A percentile compares a stretch with the other conserved stretches of the same genome.
phyloP scores from a whole-genome alignment of 257 asterid genomes.

The Rubia yunnanensis region DNA sequence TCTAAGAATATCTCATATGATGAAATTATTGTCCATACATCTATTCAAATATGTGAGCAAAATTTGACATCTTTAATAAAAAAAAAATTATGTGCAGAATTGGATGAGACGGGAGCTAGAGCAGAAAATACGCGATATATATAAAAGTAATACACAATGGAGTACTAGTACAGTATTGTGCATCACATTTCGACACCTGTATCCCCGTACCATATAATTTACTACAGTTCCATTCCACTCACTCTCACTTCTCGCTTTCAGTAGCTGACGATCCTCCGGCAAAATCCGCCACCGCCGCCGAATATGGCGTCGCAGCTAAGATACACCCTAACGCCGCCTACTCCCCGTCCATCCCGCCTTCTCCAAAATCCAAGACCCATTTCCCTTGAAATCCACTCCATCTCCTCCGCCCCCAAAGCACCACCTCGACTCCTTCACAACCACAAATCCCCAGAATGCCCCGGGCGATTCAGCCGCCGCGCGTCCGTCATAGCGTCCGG shows the following conservation, averaged over 20 bases:
- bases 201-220: no score
- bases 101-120: no score
- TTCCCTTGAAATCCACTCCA: constrained; percentile 5
- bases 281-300: background rate
- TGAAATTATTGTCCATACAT: no score
- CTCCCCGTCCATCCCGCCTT: background rate
- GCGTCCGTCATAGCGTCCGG: constrained; percentile 31
- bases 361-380: background rate
- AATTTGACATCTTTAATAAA: no score
- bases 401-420: constrained; percentile 5
- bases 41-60: no score
- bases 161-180: no score
- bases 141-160: no score
- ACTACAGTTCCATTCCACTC: background rate
- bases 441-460: constrained; percentile 4
- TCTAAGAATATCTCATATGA: no score
- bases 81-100: no score
- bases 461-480: constrained; percentile 17
- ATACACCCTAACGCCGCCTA: background rate
- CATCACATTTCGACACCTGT: no score
- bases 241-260: background rate
- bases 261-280: background rate
- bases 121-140: no score
- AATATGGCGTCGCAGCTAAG: constrained; percentile 13
- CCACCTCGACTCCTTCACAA: background rate